Conservation (phyloP, 2,329 filamentous ascomycete species). For the Pseudogymnoascus sp. region DNA sequence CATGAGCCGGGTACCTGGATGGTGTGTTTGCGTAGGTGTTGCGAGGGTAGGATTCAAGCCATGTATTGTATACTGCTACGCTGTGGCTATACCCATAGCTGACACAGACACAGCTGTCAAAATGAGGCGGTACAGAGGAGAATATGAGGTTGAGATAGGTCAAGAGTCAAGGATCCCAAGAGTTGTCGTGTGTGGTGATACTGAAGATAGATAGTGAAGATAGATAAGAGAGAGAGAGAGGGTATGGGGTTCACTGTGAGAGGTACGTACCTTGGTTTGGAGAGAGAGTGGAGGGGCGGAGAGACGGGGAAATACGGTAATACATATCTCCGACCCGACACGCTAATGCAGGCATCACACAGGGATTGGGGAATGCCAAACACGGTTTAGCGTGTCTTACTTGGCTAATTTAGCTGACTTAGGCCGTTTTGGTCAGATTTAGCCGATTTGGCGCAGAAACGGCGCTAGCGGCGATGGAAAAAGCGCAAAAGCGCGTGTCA, state of each 20-base stretch:
- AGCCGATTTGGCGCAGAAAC: slow-evolving; percentile 8
- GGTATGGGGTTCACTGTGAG: neutral
- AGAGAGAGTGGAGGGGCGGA: neutral
- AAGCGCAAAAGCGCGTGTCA: slow-evolving; percentile 11
- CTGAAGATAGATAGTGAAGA: no score
- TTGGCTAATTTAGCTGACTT: neutral
- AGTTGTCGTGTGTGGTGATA: neutral
- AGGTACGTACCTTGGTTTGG: neutral
- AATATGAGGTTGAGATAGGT: neutral
- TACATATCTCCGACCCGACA: neutral
- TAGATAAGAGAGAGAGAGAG: no score
- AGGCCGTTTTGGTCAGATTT: neutral
- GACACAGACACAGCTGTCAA: neutral
- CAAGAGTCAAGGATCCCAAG: neutral
- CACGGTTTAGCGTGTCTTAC: neutral
- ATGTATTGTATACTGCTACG: neutral
- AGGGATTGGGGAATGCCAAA: neutral
- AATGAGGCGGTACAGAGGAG: neutral
- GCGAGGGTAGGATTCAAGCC: neutral
- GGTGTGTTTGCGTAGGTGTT: neutral
- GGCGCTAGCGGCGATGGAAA: slow-evolving; percentile 4
- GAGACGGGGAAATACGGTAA: neutral
- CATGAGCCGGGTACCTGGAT: slow-evolving; percentile 9
- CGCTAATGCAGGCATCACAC: slow-evolving; percentile 6
- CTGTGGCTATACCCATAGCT: neutral